Evolutionary conservation across 139 green algal species (phyloP).

Genomic region (Chlorella sp.): DNA sequence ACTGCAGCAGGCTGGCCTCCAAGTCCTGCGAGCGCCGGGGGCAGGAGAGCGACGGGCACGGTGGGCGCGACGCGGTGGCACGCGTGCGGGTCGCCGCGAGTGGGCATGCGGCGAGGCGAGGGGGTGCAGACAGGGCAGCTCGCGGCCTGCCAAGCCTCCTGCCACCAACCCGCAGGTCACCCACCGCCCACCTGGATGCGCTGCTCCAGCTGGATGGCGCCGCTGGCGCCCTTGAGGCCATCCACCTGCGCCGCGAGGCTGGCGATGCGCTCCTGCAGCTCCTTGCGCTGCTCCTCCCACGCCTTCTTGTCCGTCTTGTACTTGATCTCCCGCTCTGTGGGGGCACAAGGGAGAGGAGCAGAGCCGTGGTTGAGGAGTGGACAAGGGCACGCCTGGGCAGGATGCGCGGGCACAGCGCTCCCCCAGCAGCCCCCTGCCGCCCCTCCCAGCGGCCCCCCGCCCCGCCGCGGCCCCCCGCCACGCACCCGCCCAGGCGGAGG

Average conservation of each 20-base stretch:
- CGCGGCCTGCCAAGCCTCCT: neutral
- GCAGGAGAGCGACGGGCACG: no score
- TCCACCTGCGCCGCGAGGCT: neutral
- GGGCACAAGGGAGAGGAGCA: neutral
- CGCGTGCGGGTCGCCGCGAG: no score
- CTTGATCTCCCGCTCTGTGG: constrained; percentile 57
- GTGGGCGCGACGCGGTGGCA: no score
- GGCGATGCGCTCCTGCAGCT: constrained; percentile 4
- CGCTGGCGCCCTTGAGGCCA: neutral
- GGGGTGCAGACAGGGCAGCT: neutral
- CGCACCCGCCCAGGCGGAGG: constrained; percentile 51
- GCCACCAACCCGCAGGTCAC: neutral
- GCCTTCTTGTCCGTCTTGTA: constrained; percentile 57
- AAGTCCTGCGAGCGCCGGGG: constrained; percentile 4
- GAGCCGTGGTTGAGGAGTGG: neutral
- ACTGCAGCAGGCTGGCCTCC: constrained; percentile 30
- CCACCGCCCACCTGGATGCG: constrained; percentile 9
- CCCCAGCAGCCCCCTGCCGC: neutral
- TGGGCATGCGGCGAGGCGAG: neutral
- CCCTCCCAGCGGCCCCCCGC: neutral
- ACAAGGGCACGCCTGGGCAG: neutral
- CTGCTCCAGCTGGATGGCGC: constrained; percentile 15
- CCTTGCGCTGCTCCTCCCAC: constrained; percentile 43
- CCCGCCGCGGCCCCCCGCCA: neutral
- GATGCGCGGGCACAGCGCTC: neutral